Base-by-base conservation (phyloP, 2,329 filamentous ascomycete genomes). In the Anthostomella pinea region DNA sequence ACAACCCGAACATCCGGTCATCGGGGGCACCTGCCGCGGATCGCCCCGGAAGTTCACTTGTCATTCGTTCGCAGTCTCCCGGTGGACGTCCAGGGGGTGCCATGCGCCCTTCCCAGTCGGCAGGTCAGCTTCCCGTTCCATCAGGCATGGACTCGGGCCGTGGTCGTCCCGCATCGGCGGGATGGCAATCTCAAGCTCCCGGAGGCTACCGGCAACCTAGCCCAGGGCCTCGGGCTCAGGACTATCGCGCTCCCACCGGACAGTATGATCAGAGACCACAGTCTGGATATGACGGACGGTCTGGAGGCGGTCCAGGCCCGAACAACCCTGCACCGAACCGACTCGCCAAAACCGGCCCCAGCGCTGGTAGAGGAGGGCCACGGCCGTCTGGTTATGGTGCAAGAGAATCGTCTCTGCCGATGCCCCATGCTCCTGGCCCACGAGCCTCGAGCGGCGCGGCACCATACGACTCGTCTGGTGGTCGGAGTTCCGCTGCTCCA, bases 31-130 rank as follows among this genome's bases (percentile, higher is more conserved):
- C 69, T 0, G 62, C 61, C 18, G 67, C 72, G 3, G 71, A 75
- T 41, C 69, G 70, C 3, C 69, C 74, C 2, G 60, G 64, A 35
- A 70, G 72, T 46, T 68, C 75, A 1, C 79, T 78, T 50, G 72
- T 75, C 23, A 77, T 73, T 50, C 73, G 70, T 47, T 73, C 63
- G 53, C 68, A 55, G 46, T 69, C 51, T 13, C 51, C 53, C 14
- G 53, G 50, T 11, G 39, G 35, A 18, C 58, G 53, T 15, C 51
- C 54, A 24, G 56, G 59, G 15, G 54, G 59, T 30, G 46, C 41
- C 4, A 58, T 74, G 47, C 65, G 67, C 6, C 53, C 56, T 20
- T 67, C 70, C 3, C 65, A 73, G 31, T 70, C 71, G 3, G 63
- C 64, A 36, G 66, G 67, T 14, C 72, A 69, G 48, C 60, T 76